phyloP scores from a whole-genome alignment of 192 early-diverging fungal genomes.

The Entophlyctis luteolus region DNA sequence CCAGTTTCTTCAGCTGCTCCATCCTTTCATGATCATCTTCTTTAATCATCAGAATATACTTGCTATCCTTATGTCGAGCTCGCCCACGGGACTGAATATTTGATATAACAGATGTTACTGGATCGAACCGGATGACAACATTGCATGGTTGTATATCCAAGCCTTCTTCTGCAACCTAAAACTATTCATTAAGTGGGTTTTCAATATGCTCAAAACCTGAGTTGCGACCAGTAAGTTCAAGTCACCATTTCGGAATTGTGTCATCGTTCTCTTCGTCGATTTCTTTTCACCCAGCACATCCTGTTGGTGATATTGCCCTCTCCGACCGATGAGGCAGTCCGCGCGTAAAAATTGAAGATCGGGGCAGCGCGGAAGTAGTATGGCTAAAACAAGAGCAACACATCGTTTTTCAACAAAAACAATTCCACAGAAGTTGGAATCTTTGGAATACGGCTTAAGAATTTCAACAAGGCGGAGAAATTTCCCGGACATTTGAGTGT shows the following conservation, averaged over 20 bases:
- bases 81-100: conserved; percentile 88
- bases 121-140: conserved; percentile 77
- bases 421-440: conserved; percentile 71
- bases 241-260: conserved; percentile 57
- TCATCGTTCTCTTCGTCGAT: conserved; percentile 25
- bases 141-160: conserved; percentile 92
- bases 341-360: conserved; percentile 48
- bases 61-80: conserved; percentile 67
- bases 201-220: conserved; percentile 36
- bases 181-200: background rate
- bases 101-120: conserved; percentile 61
- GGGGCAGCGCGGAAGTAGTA: conserved; percentile 47
- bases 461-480: conserved; percentile 63
- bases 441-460: conserved; percentile 46
- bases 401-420: conserved; percentile 76
- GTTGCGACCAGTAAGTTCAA: conserved; percentile 85
- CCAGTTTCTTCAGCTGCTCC: conserved; percentile 15
- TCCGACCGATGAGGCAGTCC: conserved; percentile 60
- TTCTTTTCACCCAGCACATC: background rate
- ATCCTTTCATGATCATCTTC: conserved; percentile 28
- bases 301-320: conserved; percentile 3
- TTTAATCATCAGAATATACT: conserved; percentile 62
- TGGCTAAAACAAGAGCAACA: conserved; percentile 61
- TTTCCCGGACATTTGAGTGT: conserved; percentile 47
- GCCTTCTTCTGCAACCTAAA: conserved; percentile 86